These are phyloP conservation scores for Vitis hybrid DNA, from an alignment of 177 flowering plant species.

Conservation along the genomic window DNA sequence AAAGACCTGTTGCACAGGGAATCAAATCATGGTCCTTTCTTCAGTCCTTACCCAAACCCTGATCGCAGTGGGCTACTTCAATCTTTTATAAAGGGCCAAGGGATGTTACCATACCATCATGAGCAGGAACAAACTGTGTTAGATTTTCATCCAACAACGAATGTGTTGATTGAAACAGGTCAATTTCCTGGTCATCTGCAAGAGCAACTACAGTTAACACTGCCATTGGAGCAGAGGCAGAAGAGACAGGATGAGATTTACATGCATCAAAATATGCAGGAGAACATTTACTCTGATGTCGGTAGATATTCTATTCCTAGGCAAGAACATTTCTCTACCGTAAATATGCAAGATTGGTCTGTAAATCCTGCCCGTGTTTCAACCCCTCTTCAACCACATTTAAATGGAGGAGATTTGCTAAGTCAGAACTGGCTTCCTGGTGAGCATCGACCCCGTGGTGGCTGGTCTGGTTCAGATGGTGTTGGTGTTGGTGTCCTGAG, in stretches of 20 bases:
- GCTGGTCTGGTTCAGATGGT: conserved; percentile 46
- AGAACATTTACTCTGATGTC: conserved; percentile 42
- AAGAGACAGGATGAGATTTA: conserved; percentile 43
- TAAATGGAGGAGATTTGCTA: conserved; percentile 31
- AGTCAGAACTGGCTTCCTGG: conserved; percentile 53
- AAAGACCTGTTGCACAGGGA: conserved; percentile 26
- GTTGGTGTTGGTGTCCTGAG: conserved; percentile 24
- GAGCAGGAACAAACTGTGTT: conserved; percentile 40
- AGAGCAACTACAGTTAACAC: conserved; percentile 40
- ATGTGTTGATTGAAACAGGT: conserved; percentile 33
- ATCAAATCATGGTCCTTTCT: conserved; percentile 24
- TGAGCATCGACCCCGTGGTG: conserved; percentile 42
- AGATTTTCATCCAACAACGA: conserved; percentile 36
- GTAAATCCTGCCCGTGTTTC: conserved; percentile 31
- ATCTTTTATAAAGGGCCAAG: conserved; percentile 47
- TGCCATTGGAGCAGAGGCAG: conserved; percentile 43
- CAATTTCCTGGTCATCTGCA: conserved; percentile 44
- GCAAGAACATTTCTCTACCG: conserved; percentile 40
- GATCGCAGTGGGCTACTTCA: conserved; percentile 52
- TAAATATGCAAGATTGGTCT: conserved; percentile 52
- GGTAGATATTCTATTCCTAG: conserved; percentile 36
- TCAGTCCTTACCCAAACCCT: conserved; percentile 45
- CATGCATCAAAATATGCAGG: conserved; percentile 40
- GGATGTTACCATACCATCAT: conserved; percentile 32
- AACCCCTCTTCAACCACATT: conserved; percentile 36